phyloP scores from a whole-genome alignment of 345 rosid genomes.

The Brassica nigra region DNA sequence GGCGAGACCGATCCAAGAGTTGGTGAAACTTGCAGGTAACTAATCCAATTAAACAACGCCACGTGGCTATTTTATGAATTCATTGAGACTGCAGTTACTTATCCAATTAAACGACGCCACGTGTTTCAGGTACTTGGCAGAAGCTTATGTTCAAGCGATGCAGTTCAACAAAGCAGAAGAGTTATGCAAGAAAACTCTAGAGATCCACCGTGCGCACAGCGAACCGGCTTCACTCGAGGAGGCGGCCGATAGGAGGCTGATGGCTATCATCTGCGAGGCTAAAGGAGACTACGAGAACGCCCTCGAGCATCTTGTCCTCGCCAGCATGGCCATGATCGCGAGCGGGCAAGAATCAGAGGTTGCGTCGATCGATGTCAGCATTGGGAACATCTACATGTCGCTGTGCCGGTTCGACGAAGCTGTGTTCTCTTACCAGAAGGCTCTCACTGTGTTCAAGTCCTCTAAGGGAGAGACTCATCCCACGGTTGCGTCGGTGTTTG shows the following conservation, averaged over 20 bases:
- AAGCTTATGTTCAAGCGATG: slow-evolving; percentile 99
- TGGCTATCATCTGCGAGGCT: slow-evolving; percentile 94
- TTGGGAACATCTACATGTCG: slow-evolving; percentile 88
- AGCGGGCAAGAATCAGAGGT: slow-evolving; percentile 91
- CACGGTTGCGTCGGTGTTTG: slow-evolving; percentile 86
- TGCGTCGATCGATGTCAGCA: slow-evolving; percentile 94
- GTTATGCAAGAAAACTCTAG: slow-evolving; percentile 84
- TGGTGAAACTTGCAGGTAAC: slow-evolving; percentile 96
- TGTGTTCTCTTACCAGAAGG: slow-evolving; percentile 96
- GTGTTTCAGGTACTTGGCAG: slow-evolving; percentile 79
- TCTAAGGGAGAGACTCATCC: slow-evolving; percentile 98
- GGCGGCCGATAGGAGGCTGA: slow-evolving; percentile 92
- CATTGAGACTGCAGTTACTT: slow-evolving; percentile 58
- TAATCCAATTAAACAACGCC: background rate
- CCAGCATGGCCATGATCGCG: slow-evolving; percentile 99
- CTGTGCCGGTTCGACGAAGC: slow-evolving; percentile 96
- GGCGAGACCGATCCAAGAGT: slow-evolving; percentile 97
- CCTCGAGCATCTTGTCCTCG: slow-evolving; percentile 95
- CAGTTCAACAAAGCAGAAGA: slow-evolving; percentile 98
- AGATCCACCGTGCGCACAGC: slow-evolving; percentile 93
- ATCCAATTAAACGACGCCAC: background rate
- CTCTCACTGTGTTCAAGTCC: slow-evolving; percentile 92
- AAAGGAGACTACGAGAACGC: slow-evolving; percentile 91
- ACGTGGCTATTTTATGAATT: background rate
- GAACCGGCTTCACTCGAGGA: slow-evolving; percentile 98